These are phyloP conservation scores for Fraxinus sp. DNA, from an alignment of 305 asterid genomes.

Conservation along the genomic window DNA sequence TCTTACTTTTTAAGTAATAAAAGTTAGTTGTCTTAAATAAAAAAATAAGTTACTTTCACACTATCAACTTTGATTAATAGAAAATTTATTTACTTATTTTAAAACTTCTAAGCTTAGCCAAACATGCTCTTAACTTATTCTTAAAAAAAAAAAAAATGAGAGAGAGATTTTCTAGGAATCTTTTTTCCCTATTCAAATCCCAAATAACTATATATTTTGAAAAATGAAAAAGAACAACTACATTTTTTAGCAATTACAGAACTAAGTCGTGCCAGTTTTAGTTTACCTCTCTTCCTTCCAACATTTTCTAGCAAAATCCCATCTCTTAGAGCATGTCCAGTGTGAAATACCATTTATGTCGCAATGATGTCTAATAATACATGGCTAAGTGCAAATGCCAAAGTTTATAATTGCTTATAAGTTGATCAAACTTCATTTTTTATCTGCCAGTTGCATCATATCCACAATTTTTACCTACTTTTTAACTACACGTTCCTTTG, in stretches of 20 bases:
- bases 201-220: not conserved
- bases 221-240: not conserved
- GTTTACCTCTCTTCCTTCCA: not conserved
- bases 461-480: not conserved
- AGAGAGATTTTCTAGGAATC: too few species aligned
- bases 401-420: not conserved
- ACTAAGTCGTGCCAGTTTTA: not conserved
- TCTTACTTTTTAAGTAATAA: not conserved
- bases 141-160: too few species aligned
- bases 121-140: not conserved
- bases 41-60: not conserved
- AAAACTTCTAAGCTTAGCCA: not conserved
- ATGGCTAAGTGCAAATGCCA: not conserved
- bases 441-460: not conserved
- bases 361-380: not conserved
- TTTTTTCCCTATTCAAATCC: not conserved
- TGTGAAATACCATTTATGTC: not conserved
- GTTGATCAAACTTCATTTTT: not conserved
- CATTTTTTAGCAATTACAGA: too few species aligned
- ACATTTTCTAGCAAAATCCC: not conserved
- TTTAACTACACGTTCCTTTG: not conserved
- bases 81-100: too few species aligned
- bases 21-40: not conserved
- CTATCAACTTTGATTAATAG: not conserved
- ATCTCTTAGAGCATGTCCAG: not conserved